Evolutionary conservation across 2,329 filamentous ascomycete genomes (phyloP), one percentile per base, ranked within the genome.

Genomic region (Fonsecaea erecta): DNA sequence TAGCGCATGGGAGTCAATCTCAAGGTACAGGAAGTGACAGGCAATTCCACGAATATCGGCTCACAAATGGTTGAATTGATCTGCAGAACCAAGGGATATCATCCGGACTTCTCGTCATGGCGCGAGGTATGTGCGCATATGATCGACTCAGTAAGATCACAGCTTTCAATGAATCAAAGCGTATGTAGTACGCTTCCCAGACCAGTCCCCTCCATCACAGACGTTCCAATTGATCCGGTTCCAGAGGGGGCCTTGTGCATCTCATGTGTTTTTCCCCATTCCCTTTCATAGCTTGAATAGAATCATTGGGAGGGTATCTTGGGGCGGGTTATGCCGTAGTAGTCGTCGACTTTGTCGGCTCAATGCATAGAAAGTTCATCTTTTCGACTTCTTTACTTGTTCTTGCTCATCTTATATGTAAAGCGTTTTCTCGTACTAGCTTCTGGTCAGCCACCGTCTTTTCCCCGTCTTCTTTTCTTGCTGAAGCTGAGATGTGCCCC

Each of bases 331-430:
- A 48, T 48, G 21, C 11, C 18, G 43, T 24, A 14, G 21, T 26
- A 14, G 21, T 26, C 8, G 21, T 48, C 18, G 43, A 12, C 21
- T 26, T 48, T 24, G 43, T 48, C 2, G 43, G 21, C 43, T 48
- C 18, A 24, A 48, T 14, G 21, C 43, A 3, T 18, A 12, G 21
- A 14, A 14, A 48, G 11, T 52, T 26, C 35, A n/a, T 35, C 46
- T 18, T 35, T 43, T 63, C 37, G 14, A 52, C n/a, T n/a, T 16
- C 60, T 71, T 71, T 82, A 88, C 78, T 85, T 89, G 77, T 90
- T 90, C 84, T 90, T 90, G 65, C 86, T 88, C 79, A 85, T 82
- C 79, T 88, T 90, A 75, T 90, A 90, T 30, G 81, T 82, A 77
- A 90, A 90, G 51, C 81, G 80, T 78, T 90, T 90, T 71, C 88